Evolutionary conservation across 176 grass and related monocot genomes (phyloP), one percentile per base, ranked within the genome.

Genomic region (Leersia perrieri): DNA sequence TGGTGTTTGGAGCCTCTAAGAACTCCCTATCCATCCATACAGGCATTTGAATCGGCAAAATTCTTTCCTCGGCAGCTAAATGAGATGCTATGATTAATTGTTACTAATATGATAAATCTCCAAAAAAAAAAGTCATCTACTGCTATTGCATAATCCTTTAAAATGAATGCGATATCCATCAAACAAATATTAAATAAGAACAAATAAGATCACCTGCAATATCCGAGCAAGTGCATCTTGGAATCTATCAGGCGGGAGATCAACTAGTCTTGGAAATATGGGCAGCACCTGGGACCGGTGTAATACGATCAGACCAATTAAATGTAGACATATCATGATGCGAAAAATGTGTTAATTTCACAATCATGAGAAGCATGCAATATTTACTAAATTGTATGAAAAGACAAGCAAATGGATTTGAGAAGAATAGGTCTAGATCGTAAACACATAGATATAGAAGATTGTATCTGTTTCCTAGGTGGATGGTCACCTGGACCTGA

Each of bases 191-290:
- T 28, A 8, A 55, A 65, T 64, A 38, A 63, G 70, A 33, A 82
- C 42, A 51, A 51, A 35, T 40, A 41, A 76, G 34, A 45, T 80
- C 75, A 94, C 97, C 97, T 99, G 97, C 75, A 99, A 86, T 86
- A 99, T 99, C 45, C 93, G 90, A 94, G 97, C 97, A 83, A 99
- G 84, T 80, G 89, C 97, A 16, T 94, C 91, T 88, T 99, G 93
- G 77, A 99, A 99, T 66, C 83, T 99, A 23, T 84, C 89, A 75
- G 91, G 68, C 8, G 97, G 87, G 77, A 99, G 97, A 83, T 99
- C 93, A 83, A 99, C 90, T 45, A 99, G 91, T 47, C 87, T 90
- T 27, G 97, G 87, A 77, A 99, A 99, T 85, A 99, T 96, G 30
- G 97, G 89, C 83, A 99, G 79, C 64, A 98, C 95, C 95, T 98